Conservation (phyloP, 176 grass and related monocot genomes). For the Calamus simplicifolius region DNA sequence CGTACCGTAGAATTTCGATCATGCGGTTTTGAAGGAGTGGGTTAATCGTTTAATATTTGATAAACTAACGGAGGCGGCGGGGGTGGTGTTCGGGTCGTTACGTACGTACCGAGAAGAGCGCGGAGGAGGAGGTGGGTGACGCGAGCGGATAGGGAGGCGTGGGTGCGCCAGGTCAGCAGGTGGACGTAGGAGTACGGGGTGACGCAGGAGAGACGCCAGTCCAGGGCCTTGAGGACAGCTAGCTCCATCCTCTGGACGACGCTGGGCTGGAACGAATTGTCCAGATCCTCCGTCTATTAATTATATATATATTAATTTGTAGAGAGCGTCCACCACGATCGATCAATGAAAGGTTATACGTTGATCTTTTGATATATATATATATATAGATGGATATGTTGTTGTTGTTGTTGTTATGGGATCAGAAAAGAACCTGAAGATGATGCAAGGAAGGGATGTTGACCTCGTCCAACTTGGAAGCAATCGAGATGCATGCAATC, state of each 20-base stretch:
- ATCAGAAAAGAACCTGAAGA: constrained; percentile 40
- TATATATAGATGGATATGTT: too few species aligned
- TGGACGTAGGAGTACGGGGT: constrained; percentile 55
- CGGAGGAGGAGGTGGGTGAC: constrained; percentile 39
- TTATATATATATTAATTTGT: too few species aligned
- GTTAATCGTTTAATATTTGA: neutral
- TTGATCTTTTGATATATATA: too few species aligned
- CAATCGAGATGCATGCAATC: constrained; percentile 60
- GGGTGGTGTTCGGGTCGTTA: neutral
- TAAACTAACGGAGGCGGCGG: neutral
- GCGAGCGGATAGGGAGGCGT: neutral
- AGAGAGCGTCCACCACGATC: too few species aligned
- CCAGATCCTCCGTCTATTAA: constrained; percentile 53
- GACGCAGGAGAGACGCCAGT: constrained; percentile 67
- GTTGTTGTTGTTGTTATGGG: too few species aligned
- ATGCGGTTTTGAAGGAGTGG: neutral
- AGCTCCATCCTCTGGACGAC: constrained; percentile 66
- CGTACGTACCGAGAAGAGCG: constrained; percentile 45
- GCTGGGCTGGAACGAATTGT: constrained; percentile 33
- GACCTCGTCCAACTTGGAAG: constrained; percentile 74
- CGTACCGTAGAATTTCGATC: neutral
- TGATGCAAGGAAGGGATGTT: constrained; percentile 50
- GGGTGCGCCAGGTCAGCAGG: constrained; percentile 8
- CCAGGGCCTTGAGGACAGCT: constrained; percentile 58
- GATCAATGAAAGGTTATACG: too few species aligned